These are phyloP conservation scores for Encephalitozoon romaleae DNA, from an alignment of 371 early-diverging fungal genomes.

Conservation along the genomic window DNA sequence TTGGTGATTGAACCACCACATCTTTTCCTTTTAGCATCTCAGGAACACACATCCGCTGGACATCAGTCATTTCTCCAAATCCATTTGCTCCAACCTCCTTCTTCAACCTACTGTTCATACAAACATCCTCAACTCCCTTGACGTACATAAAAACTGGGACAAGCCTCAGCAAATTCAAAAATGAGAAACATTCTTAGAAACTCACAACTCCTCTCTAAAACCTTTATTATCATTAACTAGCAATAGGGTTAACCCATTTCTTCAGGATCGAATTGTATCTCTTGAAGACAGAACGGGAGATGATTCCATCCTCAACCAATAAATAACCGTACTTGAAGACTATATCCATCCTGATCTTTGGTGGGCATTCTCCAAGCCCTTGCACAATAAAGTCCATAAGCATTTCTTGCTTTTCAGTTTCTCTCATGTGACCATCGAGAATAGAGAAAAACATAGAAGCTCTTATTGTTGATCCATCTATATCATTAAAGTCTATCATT, in stretches of 20 bases:
- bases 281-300: conserved; percentile 13
- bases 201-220: background rate
- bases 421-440: background rate
- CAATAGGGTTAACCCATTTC: background rate
- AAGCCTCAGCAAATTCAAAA: background rate
- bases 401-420: conserved; percentile 16
- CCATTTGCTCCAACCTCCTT: conserved; percentile 9
- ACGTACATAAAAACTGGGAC: background rate
- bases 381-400: conserved; percentile 10
- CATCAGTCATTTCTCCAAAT: conserved; percentile 43
- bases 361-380: background rate
- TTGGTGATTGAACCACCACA: conserved; percentile 78
- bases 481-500: conserved; percentile 11
- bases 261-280: conserved; percentile 21
- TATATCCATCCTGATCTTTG: background rate
- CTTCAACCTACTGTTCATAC: conserved; percentile 5
- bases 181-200: background rate
- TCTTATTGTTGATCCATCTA: conserved; percentile 26
- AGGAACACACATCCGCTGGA: conserved; percentile 43
- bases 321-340: conserved; percentile 34
- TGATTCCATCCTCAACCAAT: conserved; percentile 39
- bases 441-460: conserved; percentile 33
- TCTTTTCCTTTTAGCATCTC: conserved; percentile 62
- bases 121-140: background rate
- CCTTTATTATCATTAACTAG: background rate